phyloP scores from a whole-genome alignment of 129 eudicot species.

The Flaveria linearis region DNA sequence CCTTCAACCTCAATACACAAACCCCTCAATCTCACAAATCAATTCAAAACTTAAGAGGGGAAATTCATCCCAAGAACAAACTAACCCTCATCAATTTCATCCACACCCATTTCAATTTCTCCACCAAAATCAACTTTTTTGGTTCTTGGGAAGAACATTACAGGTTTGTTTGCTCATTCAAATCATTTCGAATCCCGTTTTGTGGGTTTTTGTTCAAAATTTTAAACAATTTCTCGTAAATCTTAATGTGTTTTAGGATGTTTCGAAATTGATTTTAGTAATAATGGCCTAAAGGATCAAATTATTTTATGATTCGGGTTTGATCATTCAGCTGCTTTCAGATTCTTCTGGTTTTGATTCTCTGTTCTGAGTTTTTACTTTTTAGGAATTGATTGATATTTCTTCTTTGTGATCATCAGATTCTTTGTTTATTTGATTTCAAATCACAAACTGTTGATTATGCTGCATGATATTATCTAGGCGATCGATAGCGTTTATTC shows the following conservation, averaged over 20 bases:
- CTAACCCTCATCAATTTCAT: conserved; percentile 8
- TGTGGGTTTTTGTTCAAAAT: neutral
- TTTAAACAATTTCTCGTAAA: neutral
- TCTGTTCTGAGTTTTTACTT: neutral
- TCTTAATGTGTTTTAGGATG: neutral
- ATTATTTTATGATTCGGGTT: neutral
- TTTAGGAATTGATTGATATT: too few species aligned
- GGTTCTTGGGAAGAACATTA: conserved; percentile 26
- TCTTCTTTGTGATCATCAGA: too few species aligned
- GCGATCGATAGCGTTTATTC: neutral
- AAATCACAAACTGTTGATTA: too few species aligned
- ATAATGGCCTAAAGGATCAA: neutral
- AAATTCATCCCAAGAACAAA: conserved; percentile 30
- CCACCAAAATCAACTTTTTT: neutral
- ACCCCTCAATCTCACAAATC: conserved; percentile 33
- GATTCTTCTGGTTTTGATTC: neutral
- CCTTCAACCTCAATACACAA: conserved; percentile 24
- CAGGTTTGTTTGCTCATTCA: conserved; percentile 27
- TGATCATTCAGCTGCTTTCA: neutral
- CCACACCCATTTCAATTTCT: neutral
- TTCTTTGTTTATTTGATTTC: too few species aligned
- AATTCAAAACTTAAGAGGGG: conserved; percentile 13
- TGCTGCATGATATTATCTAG: too few species aligned
- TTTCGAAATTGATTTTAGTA: too few species aligned
- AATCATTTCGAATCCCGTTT: neutral